Base-by-base conservation (phyloP, 495 filamentous ascomycete genomes). In the Pseudomonodictys pantanalensis region DNA sequence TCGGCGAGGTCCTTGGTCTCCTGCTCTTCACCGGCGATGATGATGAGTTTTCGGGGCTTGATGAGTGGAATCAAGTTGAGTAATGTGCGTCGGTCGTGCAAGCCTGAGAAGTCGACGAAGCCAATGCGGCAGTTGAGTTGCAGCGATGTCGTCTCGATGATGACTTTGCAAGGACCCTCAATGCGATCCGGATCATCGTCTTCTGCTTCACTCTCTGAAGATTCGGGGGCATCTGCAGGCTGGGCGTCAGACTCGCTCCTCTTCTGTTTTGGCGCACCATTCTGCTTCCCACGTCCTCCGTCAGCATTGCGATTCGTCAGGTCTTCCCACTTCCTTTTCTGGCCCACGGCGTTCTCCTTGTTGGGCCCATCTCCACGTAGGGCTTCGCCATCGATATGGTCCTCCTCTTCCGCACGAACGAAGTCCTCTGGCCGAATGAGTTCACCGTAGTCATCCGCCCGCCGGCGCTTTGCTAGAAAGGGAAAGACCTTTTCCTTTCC, bases 31-130 rank as follows among this genome's bases (percentile, higher is more conserved):
- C 95, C 95, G 42, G 85, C 88, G 15, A 95, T 81, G 28, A 99
- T 78, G 44, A 99, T 92, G 44, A 99, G 78, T 69, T 97, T 97
- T 25, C 91, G 84, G 1, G 93, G 93, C 61, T 91, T 86, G 60
- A 99, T 96, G 2, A 97, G 81, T 0, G 95, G 93, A 24, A 99
- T 88, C 28, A 99, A 77, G 88, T 96, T 97, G 71, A 89, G 88
- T 44, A 99, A 74, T 63, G 88, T 92, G 56, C 91, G 86, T 67
- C 92, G 90, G 68, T 97, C 92, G 71, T 97, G 92, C 38, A 97
- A 77, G 29, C 95, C 93, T 50, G 85, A 84, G 60, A 95, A 97
- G 69, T 99, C 93, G 22, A 97, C 85, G 71, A 88, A 92, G 12
- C 88, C 86, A 39, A 97, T 84, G 23, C 85, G 82, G 17, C 91